These are phyloP conservation scores for Phytophthora europaea DNA, from an alignment of 352 stramenopile species.

Conservation along the genomic window DNA sequence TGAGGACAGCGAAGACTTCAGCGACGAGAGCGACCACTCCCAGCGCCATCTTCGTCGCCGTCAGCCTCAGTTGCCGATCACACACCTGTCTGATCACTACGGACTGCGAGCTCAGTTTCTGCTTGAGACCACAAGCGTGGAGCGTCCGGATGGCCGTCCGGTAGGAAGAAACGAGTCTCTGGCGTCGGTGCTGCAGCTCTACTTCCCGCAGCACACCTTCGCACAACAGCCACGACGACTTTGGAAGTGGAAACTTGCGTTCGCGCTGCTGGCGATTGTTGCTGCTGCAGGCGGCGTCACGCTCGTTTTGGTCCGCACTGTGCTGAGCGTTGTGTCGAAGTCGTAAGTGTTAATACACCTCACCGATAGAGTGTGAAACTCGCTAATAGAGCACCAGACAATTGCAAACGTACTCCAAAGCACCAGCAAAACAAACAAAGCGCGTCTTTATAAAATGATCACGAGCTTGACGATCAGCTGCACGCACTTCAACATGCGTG, in stretches of 20 bases:
- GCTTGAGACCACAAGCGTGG: constrained; percentile 55
- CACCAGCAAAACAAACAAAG: neutral
- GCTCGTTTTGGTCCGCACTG: constrained; percentile 20
- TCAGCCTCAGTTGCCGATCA: constrained; percentile 59
- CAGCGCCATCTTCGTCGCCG: constrained; percentile 17
- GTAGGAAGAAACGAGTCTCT: constrained; percentile 43
- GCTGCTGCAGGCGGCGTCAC: constrained; percentile 30
- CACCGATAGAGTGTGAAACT: constrained; percentile 2
- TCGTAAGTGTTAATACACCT: constrained; percentile 14
- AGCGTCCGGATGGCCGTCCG: constrained; percentile 51
- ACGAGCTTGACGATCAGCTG: constrained; percentile 18
- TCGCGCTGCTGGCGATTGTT: constrained; percentile 55
- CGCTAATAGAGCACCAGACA: neutral
- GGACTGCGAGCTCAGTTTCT: constrained; percentile 64
- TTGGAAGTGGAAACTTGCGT: constrained; percentile 76
- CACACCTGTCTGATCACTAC: constrained; percentile 87
- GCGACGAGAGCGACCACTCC: constrained; percentile 23
- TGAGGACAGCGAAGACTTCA: constrained; percentile 26
- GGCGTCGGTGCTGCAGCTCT: constrained; percentile 69
- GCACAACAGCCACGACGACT: constrained; percentile 60
- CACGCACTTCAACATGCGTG: neutral
- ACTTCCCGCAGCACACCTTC: constrained; percentile 75
- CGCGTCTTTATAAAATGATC: constrained; percentile 1
- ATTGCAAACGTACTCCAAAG: neutral
- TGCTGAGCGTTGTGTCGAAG: constrained; percentile 29